A percentile compares a stretch with the other conserved stretches of the same genome.
phyloP scores from a whole-genome alignment of 2,329 filamentous ascomycete genomes.

The Zymoseptoria brevis region DNA sequence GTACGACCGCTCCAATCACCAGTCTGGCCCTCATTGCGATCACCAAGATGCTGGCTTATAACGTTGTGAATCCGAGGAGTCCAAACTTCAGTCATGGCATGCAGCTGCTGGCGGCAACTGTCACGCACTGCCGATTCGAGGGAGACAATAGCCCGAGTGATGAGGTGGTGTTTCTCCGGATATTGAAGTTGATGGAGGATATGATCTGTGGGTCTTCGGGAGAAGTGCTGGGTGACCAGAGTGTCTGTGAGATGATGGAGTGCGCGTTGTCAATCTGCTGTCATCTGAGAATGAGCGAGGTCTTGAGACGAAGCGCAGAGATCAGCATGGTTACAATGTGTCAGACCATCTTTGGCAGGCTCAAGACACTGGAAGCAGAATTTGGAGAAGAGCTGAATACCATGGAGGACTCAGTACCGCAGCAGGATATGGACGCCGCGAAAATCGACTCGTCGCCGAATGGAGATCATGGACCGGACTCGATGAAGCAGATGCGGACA shows the following conservation, averaged over 20 bases:
- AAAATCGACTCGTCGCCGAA: conserved; percentile 65
- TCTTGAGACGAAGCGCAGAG: conserved; percentile 83
- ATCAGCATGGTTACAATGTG: conserved; percentile 99
- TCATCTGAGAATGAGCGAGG: conserved; percentile 81
- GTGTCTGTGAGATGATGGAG: conserved; percentile 99
- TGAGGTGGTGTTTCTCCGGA: conserved; percentile 89
- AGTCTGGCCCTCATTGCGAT: conserved; percentile 88
- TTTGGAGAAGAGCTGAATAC: conserved; percentile 55
- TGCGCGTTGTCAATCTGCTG: conserved; percentile 95
- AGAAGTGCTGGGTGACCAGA: conserved; percentile 91
- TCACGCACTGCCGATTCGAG: conserved; percentile 96
- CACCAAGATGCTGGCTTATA: conserved; percentile 93
- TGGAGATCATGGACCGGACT: conserved; percentile 37
- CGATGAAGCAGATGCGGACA: conserved; percentile 35
- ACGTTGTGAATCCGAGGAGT: conserved; percentile 74
- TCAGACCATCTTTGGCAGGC: conserved; percentile 90
- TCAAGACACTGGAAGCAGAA: conserved; percentile 79
- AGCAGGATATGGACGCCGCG: conserved; percentile 63
- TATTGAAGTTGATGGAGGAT: conserved; percentile 94
- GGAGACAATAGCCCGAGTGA: conserved; percentile 91
- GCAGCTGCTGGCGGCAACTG: conserved; percentile 87
- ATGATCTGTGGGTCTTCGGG: conserved; percentile 94
- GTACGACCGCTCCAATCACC: conserved; percentile 91
- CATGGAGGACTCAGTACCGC: conserved; percentile 54
- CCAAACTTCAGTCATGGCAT: conserved; percentile 86